Evolutionary conservation across 192 early-diverging fungal genomes (phyloP), one percentile per base, ranked within the genome.

Genomic region (Backusella westeae): DNA sequence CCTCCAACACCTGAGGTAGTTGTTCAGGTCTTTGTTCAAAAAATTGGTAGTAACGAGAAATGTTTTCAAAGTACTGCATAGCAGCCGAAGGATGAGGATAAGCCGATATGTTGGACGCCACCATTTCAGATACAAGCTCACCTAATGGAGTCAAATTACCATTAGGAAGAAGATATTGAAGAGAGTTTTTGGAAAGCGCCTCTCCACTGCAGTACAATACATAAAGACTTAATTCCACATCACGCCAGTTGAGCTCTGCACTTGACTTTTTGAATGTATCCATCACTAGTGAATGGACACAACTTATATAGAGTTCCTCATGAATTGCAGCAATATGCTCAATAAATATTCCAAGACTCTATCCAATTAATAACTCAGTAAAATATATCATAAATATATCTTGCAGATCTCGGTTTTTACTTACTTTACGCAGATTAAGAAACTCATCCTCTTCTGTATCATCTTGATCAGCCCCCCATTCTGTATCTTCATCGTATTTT

Each of bases 401-500:
- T 10, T 17, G 32, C 10, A 9, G 4, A n/a, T 4, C 52, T 34
- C 59, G 4, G n/a, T 6, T 69, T 14, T 21, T 12, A 69, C 75
- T 26, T 77, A 92, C 91, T 82, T 91, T 89, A 56, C 92, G 79
- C 83, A 94, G 78, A 68, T 92, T 89, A 17, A 83, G 75, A 76
- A 94, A 94, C 17, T 88, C 52, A 17, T 91, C 92, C 76, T 95
- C 95, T 66, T 94, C 93, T 41, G 88, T 91, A 65, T 90, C 89
- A 21, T 91, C 93, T 14, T 88, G 91, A 35, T 88, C 93, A 71
- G 87, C 81, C 14, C 86, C 88, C 88, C 90, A 94, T 8, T 91
- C 87, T 68, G 91, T 93, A 53, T 96, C 94, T 32, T 94, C 92
- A 84, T 94, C 89, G 75, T 95, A 97, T 83, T 95, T 95, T 89